Base-by-base conservation (phyloP, 1,139 yeast genomes). In the Geotrichum cucujoidarum region DNA sequence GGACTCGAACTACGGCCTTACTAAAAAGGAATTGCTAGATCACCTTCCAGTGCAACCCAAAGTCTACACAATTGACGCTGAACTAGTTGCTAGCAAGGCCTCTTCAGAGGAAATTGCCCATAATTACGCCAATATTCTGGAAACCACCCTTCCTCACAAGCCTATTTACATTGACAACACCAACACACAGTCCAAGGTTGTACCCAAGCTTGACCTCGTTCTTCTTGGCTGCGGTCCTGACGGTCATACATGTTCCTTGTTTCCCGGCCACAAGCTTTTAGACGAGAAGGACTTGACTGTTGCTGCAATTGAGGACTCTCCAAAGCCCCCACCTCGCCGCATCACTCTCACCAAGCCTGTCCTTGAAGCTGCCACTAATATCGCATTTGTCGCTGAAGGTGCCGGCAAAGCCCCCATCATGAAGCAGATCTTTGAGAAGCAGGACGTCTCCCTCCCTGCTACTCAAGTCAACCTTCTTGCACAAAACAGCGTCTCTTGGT, bases 371-470 rank as follows among this genome's bases (percentile, higher is more conserved):
- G 82, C 84, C 17, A 63, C 69, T 17, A 64, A 76, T 41, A 77
- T 89, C 58, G 83, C 88, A 1, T 89, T 88, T 68, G 92, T 88
- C 43, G 95, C 95, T 16, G 92, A 87, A 64, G 96, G 97, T 50
- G 82, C 82, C 16, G 84, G 86, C 33, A 89, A 89, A 68, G 86
- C 88, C n/a, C 74, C 79, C 0, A 74, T 84, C 39, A 71, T 90
- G 65, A 77, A 77, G 60, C 75, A 83, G 55, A 81, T 89, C 46
- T 87, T 90, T 65, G 75, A 68, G 42, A 77, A 82, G 55, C 43
- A 36, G 18, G 48, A 50, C 29, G 32, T 29, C 14, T 59, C 68
- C 20, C 74, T 89, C 57, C 97, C 97, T 17, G 76, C 88, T 48
- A 83, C 81, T 52, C 70, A 82, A 57, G 95, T 89, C 51, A 88